A percentile compares a stretch with the other conserved stretches of the same genome.
Evolutionary conservation across 495 filamentous ascomycete genomes (phyloP).

Genomic region (Daldinia bambusicola): DNA sequence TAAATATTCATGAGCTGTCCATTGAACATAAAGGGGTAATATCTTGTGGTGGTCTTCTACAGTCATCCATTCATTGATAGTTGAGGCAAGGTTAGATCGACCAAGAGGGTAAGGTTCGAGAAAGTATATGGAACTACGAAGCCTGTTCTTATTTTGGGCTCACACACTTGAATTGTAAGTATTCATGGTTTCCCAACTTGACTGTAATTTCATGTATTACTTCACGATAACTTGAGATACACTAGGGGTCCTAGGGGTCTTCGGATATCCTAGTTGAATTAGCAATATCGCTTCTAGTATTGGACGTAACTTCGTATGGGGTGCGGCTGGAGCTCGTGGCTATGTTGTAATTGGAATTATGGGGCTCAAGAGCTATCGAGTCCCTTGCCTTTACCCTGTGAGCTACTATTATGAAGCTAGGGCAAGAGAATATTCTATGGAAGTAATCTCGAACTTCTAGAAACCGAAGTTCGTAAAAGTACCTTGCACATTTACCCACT

Average conservation of each 20-base stretch:
- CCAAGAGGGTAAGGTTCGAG: neutral
- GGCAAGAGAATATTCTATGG: neutral
- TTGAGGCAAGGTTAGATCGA: neutral
- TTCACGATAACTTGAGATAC: neutral
- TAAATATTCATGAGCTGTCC: too few relatives aligned
- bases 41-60: too few relatives aligned
- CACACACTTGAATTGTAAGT: neutral
- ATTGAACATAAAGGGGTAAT: too few relatives aligned
- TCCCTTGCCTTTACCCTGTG: neutral
- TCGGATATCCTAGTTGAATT: neutral
- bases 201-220: neutral
- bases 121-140: neutral
- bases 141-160: neutral
- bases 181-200: neutral
- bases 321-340: neutral
- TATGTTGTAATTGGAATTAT: neutral
- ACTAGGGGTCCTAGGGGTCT: neutral
- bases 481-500: conserved; percentile 32
- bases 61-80: too few relatives aligned
- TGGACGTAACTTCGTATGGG: neutral
- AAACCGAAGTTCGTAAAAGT: neutral
- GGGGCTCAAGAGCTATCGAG: neutral
- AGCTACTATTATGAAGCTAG: neutral
- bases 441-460: neutral
- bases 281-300: conserved; percentile 1